Evolutionary conservation across 805 yeast species (phyloP).

Genomic region (Starmerella sirachaensis): DNA sequence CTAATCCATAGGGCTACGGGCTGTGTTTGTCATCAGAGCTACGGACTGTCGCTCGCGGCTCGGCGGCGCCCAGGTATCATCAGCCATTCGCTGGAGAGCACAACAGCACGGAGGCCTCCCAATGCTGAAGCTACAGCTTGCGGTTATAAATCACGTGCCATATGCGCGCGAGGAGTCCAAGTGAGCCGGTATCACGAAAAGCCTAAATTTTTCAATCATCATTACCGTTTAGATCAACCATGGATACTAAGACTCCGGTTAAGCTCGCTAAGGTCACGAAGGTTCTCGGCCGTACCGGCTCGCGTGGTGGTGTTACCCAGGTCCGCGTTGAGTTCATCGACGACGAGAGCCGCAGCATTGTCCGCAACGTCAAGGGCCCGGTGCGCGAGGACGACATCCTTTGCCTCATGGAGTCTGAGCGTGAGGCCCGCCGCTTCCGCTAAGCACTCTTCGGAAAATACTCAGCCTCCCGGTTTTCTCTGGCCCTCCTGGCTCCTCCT

Average conservation of each 20-base stretch:
- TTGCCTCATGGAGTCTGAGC: slow-evolving; percentile 99
- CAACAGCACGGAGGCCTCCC: too few relatives aligned
- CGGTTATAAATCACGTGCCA: slow-evolving; percentile 6
- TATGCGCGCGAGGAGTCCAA: too few relatives aligned
- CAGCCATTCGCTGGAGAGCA: too few relatives aligned
- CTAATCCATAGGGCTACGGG: too few relatives aligned
- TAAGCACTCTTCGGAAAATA: slow-evolving; percentile 21
- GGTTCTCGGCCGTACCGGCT: slow-evolving; percentile 99
- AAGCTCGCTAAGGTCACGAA: slow-evolving; percentile 99
- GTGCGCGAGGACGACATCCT: slow-evolving; percentile 97
- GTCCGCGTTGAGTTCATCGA: slow-evolving; percentile 96
- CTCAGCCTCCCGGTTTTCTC: slow-evolving; percentile 1
- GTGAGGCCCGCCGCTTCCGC: slow-evolving; percentile 70
- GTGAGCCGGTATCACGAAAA: too few relatives aligned
- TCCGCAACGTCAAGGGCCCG: slow-evolving; percentile 96
- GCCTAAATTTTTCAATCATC: slow-evolving; percentile 12
- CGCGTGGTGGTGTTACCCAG: slow-evolving; percentile 99
- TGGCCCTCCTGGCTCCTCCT: background rate
- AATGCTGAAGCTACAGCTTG: too few relatives aligned
- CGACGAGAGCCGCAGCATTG: slow-evolving; percentile 88
- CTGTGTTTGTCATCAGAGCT: too few relatives aligned
- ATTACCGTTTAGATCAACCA: slow-evolving; percentile 12
- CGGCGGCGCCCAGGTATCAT: too few relatives aligned
- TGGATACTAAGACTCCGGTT: slow-evolving; percentile 55
- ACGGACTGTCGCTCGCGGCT: too few relatives aligned